Evolutionary conservation across 139 green algal species (phyloP).

Genomic region (Dunaliella sp.): DNA sequence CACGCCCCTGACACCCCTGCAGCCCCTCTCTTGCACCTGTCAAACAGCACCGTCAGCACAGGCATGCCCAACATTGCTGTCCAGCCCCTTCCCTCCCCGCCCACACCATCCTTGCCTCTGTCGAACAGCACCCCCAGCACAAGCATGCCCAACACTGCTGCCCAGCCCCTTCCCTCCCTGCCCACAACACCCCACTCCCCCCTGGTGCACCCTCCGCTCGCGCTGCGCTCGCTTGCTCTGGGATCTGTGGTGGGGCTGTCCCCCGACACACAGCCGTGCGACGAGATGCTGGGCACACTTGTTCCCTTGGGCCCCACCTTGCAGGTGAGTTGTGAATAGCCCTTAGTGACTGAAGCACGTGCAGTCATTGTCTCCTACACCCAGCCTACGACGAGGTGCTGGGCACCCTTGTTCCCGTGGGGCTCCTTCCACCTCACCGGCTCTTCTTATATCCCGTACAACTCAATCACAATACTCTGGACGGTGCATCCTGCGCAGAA

Average conservation of each 20-base stretch:
- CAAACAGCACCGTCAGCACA: background rate
- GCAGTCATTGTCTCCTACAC: background rate
- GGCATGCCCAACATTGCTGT: background rate
- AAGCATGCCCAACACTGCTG: too few relatives aligned
- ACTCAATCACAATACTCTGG: too few relatives aligned
- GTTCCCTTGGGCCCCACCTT: conserved; percentile 3
- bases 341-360: too few relatives aligned
- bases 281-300: conserved; percentile 17
- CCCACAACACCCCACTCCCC: background rate
- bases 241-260: conserved; percentile 15
- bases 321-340: too few relatives aligned
- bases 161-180: background rate
- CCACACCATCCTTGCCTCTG: background rate
- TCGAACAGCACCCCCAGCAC: too few relatives aligned
- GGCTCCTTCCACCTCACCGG: background rate
- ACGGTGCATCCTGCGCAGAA: too few relatives aligned
- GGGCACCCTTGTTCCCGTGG: background rate
- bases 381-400: background rate
- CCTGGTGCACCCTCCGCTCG: background rate
- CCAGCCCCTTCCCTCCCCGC: background rate
- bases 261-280: conserved; percentile 15
- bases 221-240: background rate
- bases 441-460: too few relatives aligned
- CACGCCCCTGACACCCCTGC: too few relatives aligned
- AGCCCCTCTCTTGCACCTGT: too few relatives aligned